Evolutionary conservation across 768 basidiomycete species (phyloP), one percentile per base, ranked within the genome.

Genomic region (Macrolepiota fuliginosa): DNA sequence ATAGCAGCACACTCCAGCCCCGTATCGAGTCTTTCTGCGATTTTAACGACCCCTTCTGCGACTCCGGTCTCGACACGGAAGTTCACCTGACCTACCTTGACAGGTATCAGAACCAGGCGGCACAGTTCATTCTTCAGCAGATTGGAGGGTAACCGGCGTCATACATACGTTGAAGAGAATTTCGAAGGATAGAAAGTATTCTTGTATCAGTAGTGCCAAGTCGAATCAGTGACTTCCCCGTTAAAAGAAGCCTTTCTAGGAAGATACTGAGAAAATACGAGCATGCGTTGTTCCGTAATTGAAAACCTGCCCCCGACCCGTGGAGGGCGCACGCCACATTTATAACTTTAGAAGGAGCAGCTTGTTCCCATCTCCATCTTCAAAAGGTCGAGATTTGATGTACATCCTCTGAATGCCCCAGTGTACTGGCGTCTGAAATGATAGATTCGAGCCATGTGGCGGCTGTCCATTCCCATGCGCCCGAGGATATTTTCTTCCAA

Each of bases 1-100:
- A 65, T 60, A 70, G 69, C 62, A 32, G 60, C n/a, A 69, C 64
- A 4, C 66, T 70, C 13, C 66, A 67, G 46, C 65, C 68, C 22
- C 69, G 68, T 54, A 68, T 69, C 29, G 53, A 62, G 19, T 66
- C 63, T 6, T 73, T 66, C 63, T 73, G 72, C 61, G 71, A 72
- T 36, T 55, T 66, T 25, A 67, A 67, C 29, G 72, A 73, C 61
- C 67, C 68, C 3, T 73, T 71, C 65, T 73, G 72, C 45, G 72
- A 69, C 45, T 68, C 66, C n/a, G 72, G 72, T 4, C 2, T 58
- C 15, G 56, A 68, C 32, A 19, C 65, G 3, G 24, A 51, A n/a
- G 65, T 66, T 35, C 68, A 69, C 37, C 54, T 69, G 56, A 69
- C 69, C 1, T 73, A 73, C 60, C 67, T 72, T 19, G 54, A 66